Evolutionary conservation across 2,329 filamentous ascomycete genomes (phyloP), one percentile per base, ranked within the genome.

Genomic region (Periconia sp.): DNA sequence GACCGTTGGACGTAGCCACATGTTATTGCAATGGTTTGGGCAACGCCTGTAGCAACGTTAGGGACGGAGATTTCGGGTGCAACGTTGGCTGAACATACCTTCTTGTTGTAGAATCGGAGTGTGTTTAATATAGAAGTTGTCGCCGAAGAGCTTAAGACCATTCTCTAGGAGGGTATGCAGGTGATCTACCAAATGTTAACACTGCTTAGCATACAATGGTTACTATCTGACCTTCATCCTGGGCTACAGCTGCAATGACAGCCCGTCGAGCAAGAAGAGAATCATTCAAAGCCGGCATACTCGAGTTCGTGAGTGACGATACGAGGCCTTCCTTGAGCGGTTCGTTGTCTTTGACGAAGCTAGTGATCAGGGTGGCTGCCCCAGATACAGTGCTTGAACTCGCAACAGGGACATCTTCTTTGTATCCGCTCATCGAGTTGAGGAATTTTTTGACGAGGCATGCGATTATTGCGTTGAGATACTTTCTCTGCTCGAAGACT

Each of bases 81-180:
- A 5, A 14, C 10, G 15, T 11, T 14, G 15, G 33, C 15, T 18
- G 1, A 13, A 40, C 53, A 43, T 75, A 90, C 91, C 88, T 82
- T 97, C 91, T 81, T 99, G 94, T 65, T 92, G 89, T 40, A 94
- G 69, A n/a, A 89, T 84, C 6, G 92, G 87, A 0, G 89, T 85
- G 72, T 97, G 92, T 53, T 85, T 89, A 62, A 97, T 91, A 65
- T 92, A 96, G 11, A 97, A 78, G 47, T 89, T 85, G 63, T 97
- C 92, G 1, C 91, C 90, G 71, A 97, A 96, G 46, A 88, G 84
- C 40, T 78, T 79, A 46, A 96, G 76, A 46, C 81, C 84, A 65
- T 85, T 90, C 63, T 92, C 85, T 52, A 93, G 70, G 35, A 90
- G 76, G 0, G 70, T 76, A 6, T 80, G 75, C 2, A 91, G 74